Base-by-base conservation (phyloP, 2,329 filamentous ascomycete species). In the Fusarium denticulatum region DNA sequence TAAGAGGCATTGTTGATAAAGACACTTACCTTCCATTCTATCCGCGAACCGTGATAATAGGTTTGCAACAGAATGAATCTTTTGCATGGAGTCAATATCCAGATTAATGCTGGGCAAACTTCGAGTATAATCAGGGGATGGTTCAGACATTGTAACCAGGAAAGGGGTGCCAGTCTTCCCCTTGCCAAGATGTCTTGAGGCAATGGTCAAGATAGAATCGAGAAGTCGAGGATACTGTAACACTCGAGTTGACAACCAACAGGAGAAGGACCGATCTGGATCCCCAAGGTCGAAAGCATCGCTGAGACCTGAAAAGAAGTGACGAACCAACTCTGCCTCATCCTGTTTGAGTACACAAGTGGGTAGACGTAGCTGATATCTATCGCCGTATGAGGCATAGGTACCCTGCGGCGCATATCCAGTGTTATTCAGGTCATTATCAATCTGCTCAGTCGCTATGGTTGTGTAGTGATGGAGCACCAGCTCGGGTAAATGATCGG, bases 351-450 rank as follows among this genome's bases (percentile, higher is more conserved):
- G 32, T 8, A 37, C 16, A 6, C 30, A 37, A 13, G 49, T 28
- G 13, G 49, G 28, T 32, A 52, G 49, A n/a, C 49, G 15, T 2
- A 36, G 16, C 12, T 52, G 16, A 0, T 37, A 52, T 22, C 0
- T 32, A 15, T 52, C 22, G 9, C 18, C n/a, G 1, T 36, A 52
- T 14, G 49, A 52, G 22, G 32, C n/a, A 22, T 36, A 30, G 5
- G 1, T 9, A 1, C 11, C 46, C 5, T 32, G 46, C 13, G 22
- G 0, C 0, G 22, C 4, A 32, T 7, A n/a, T 4, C 2, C 45
- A 6, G 13, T 16, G 10, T 2, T 2, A 16, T 47, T 2, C 0
- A 22, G 20, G 0, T 47, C 7, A 5, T 0, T 15, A 11, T 15
- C 26, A 14, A 47, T 24, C 6, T 24, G 15, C 5, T 36, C 12